These are phyloP conservation scores for Axilococcus clingmanii DNA, from an alignment of 139 green algal species.

Conservation along the genomic window DNA sequence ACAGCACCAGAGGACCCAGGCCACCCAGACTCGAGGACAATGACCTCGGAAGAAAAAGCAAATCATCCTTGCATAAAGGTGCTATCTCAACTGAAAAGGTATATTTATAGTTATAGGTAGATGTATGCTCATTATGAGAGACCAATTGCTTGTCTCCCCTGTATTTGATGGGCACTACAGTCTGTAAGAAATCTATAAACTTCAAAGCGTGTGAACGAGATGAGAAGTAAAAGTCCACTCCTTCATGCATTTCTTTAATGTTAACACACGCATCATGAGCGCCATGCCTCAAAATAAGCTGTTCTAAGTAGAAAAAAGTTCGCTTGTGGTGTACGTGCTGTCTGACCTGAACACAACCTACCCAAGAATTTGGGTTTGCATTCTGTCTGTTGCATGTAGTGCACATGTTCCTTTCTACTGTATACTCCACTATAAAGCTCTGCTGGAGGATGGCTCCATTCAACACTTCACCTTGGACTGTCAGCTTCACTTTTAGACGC, in stretches of 20 bases:
- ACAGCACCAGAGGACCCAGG: conserved; percentile 84
- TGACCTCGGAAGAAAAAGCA: conserved; percentile 83
- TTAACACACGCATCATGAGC: conserved; percentile 65
- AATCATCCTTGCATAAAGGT: conserved; percentile 91
- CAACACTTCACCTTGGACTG: conserved; percentile 87
- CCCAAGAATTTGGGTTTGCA: conserved; percentile 93
- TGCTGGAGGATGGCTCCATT: conserved; percentile 98
- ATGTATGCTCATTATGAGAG: conserved; percentile 84
- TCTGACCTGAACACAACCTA: conserved; percentile 78
- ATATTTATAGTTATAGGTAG: conserved; percentile 98
- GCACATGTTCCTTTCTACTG: conserved; percentile 95
- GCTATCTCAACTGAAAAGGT: conserved; percentile 94
- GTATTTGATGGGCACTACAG: conserved; percentile 25
- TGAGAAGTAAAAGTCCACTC: conserved; percentile 94
- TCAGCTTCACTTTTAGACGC: conserved; percentile 92
- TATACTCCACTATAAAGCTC: conserved; percentile 88
- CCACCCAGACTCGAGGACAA: conserved; percentile 51
- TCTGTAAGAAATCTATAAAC: conserved; percentile 92
- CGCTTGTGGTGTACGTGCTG: conserved; percentile 97
- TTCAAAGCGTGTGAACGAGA: conserved; percentile 76
- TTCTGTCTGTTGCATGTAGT: conserved; percentile 71
- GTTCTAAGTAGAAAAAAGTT: conserved; percentile 98
- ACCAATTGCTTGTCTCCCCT: conserved; percentile 95
- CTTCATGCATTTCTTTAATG: conserved; percentile 78
- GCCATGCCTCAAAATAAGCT: conserved; percentile 93